phyloP scores from a whole-genome alignment of 352 stramenopile species.

The Pythium sukuiense region DNA sequence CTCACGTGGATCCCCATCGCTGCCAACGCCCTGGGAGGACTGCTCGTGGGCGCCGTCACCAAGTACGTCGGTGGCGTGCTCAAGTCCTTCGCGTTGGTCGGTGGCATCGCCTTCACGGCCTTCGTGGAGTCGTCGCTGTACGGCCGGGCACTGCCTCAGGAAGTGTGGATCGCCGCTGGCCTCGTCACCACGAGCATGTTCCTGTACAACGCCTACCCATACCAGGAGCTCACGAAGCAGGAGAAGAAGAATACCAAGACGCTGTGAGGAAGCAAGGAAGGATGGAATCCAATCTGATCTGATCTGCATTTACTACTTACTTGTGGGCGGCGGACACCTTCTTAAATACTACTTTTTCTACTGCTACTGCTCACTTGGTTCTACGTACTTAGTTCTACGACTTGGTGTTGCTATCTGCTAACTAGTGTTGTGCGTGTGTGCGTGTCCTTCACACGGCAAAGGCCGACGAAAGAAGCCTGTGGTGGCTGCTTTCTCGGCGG shows the following conservation, averaged over 20 bases:
- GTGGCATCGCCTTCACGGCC: conserved; percentile 86
- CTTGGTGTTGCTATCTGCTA: neutral
- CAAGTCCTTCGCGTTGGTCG: conserved; percentile 89
- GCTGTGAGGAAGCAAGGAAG: neutral
- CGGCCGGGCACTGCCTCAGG: conserved; percentile 46
- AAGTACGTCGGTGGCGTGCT: conserved; percentile 90
- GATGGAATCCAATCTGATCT: neutral
- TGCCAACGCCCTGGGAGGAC: conserved; percentile 73
- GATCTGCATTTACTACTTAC: conserved; percentile 16
- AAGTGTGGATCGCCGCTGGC: conserved; percentile 68
- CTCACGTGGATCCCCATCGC: conserved; percentile 81
- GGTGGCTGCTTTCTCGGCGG: conserved; percentile 1
- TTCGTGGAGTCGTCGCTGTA: conserved; percentile 79
- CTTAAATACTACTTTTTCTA: conserved; percentile 28
- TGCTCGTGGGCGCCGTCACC: conserved; percentile 87
- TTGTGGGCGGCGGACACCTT: neutral
- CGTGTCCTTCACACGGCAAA: conserved; percentile 20
- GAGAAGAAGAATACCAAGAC: conserved; percentile 37
- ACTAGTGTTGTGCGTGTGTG: conserved; percentile 4
- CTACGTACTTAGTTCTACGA: conserved; percentile 20
- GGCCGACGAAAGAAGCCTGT: conserved; percentile 14
- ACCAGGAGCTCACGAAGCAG: conserved; percentile 33
- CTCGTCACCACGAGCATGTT: conserved; percentile 70
- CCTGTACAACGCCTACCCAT: conserved; percentile 77
- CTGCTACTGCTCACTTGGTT: conserved; percentile 11